Percentiles rank a stretch among this genome's conserved stretches.
Evolutionary conservation across 371 early-diverging fungal species (phyloP).

Genomic region (Phascolomyces articulosus): DNA sequence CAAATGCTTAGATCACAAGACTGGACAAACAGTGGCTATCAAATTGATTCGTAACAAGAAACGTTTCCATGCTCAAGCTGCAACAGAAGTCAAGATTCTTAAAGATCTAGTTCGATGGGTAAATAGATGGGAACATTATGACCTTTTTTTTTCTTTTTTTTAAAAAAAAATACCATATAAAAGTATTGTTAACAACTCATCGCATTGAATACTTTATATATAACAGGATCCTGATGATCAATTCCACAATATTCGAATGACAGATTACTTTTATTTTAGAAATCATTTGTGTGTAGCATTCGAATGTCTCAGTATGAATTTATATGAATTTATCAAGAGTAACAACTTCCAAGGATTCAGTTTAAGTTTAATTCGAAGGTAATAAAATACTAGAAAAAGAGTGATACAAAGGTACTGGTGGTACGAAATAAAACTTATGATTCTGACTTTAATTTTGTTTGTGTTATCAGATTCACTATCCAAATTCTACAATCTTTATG

Average conservation of each 20-base stretch:
- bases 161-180: neutral
- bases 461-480: constrained; percentile 61
- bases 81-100: constrained; percentile 93
- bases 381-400: constrained; percentile 9
- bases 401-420: no score
- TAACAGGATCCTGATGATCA: constrained; percentile 85
- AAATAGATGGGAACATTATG: no score
- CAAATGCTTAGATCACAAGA: constrained; percentile 90
- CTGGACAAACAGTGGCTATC: constrained; percentile 86
- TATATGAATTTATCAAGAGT: constrained; percentile 97
- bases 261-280: constrained; percentile 91
- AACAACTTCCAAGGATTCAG: constrained; percentile 93
- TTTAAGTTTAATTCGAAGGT: constrained; percentile 77
- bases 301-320: constrained; percentile 94
- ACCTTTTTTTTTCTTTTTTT: no score
- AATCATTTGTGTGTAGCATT: constrained; percentile 95
- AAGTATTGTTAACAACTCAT: no score
- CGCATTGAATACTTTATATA: neutral
- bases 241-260: constrained; percentile 85
- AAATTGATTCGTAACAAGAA: constrained; percentile 96
- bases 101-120: constrained; percentile 72
- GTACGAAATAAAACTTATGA: no score
- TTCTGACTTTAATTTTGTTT: neutral
- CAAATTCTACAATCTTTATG: constrained; percentile 89
- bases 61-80: constrained; percentile 94